Percentiles rank a stretch among this genome's conserved stretches.
Evolutionary conservation across 2,329 filamentous ascomycete genomes (phyloP).

Genomic region (Tolypocladium endophyticum): DNA sequence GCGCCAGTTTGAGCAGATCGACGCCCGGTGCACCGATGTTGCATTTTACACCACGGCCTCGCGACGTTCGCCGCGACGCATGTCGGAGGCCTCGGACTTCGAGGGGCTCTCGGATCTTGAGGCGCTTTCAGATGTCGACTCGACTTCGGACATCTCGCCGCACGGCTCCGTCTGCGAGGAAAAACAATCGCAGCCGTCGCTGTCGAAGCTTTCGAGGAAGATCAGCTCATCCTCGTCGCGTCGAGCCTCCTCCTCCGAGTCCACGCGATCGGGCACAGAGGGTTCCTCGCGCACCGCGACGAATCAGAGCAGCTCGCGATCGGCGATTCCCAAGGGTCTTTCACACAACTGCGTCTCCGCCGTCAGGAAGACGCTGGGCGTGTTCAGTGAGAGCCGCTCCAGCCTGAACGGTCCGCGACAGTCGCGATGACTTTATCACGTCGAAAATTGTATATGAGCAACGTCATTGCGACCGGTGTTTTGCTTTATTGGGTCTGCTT

Average conservation of each 20-base stretch:
- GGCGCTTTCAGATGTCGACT: background rate
- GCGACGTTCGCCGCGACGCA: background rate
- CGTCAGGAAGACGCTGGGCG: background rate
- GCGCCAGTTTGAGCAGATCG: background rate
- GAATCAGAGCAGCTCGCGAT: background rate
- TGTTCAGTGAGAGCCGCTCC: background rate
- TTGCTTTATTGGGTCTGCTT: background rate
- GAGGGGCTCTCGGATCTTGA: background rate
- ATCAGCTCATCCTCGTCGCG: background rate
- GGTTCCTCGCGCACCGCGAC: background rate
- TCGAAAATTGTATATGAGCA: background rate
- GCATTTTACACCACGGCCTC: background rate
- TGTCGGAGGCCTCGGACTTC: background rate
- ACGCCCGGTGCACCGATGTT: background rate
- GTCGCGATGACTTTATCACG: background rate
- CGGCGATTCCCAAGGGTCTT: background rate
- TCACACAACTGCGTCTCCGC: slow-evolving; percentile 1
- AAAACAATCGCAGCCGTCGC: background rate
- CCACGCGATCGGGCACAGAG: background rate
- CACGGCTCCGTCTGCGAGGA: background rate
- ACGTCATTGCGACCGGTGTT: background rate
- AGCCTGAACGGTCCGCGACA: background rate
- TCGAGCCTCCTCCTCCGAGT: background rate
- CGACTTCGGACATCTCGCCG: background rate
- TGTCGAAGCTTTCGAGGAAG: slow-evolving; percentile 1